Conservation (phyloP, 108 stramenopile species). For the Discostella stelligeroides region DNA sequence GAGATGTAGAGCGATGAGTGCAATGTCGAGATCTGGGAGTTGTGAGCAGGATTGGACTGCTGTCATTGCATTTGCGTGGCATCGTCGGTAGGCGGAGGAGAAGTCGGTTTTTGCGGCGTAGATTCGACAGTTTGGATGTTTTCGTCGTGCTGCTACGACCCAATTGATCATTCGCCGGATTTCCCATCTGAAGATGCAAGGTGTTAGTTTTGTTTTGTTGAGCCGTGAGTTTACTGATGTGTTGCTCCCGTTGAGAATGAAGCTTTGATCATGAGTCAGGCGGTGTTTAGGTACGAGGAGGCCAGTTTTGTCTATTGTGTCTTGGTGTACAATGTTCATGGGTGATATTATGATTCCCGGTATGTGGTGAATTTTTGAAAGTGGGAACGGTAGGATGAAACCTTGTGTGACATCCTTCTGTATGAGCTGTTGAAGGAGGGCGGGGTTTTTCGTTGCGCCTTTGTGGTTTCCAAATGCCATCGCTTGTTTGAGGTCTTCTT, state of each 20-base stretch:
- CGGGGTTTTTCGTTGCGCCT: too few species aligned
- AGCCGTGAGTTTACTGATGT: background rate
- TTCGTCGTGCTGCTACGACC: background rate
- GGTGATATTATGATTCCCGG: too few species aligned
- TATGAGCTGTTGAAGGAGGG: background rate
- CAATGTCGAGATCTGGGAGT: background rate
- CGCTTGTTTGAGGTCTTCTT: too few species aligned
- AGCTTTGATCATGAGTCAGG: conserved; percentile 7
- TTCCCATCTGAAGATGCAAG: background rate
- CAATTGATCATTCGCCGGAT: too few species aligned
- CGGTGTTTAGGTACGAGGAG: background rate
- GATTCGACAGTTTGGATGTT: background rate
- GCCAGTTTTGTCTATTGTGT: background rate
- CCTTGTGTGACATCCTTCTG: background rate
- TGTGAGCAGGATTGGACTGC: too few species aligned
- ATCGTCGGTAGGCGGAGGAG: background rate
- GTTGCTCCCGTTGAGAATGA: background rate
- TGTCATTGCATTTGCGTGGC: background rate
- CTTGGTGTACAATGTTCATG: too few species aligned
- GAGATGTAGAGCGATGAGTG: background rate
- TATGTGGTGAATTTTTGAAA: background rate
- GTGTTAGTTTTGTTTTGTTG: background rate
- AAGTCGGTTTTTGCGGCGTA: too few species aligned
- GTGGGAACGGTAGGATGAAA: background rate
- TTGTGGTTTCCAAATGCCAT: too few species aligned